These are phyloP conservation scores for Nicotiana rustica DNA, from an alignment of 305 asterid genomes.

Conservation along the genomic window DNA sequence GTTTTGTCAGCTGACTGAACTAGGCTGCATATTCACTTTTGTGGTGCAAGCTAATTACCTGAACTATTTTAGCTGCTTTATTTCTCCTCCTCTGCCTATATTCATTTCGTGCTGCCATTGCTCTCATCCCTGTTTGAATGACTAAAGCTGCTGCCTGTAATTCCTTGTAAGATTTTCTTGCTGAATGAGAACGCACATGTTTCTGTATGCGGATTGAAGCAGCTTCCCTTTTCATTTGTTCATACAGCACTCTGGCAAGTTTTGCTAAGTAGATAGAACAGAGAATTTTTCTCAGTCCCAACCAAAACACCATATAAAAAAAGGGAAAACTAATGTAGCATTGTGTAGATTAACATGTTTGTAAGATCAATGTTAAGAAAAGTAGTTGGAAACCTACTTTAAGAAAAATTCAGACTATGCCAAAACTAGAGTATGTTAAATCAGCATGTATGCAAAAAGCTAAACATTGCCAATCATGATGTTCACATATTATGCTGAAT, in stretches of 20 bases:
- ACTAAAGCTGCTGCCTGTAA: constrained; percentile 70
- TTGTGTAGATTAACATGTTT: constrained; percentile 15
- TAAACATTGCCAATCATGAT: not conserved
- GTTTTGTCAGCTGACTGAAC: constrained; percentile 23
- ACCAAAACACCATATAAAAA: constrained; percentile 13
- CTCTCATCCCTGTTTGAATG: constrained; percentile 85
- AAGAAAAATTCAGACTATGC: not conserved
- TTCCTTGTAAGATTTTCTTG: constrained; percentile 69
- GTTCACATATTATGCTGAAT: not conserved
- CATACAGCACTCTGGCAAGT: constrained; percentile 78
- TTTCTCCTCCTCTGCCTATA: constrained; percentile 73
- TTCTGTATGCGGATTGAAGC: constrained; percentile 92
- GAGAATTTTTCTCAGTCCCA: constrained; percentile 4
- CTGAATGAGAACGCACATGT: constrained; percentile 72
- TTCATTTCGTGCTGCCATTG: constrained; percentile 89
- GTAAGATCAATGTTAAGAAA: constrained; percentile 25
- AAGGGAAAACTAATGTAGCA: constrained; percentile 27
- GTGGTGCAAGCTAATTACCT: constrained; percentile 54
- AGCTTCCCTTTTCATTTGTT: constrained; percentile 81
- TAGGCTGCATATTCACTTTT: constrained; percentile 21
- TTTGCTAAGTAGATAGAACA: constrained; percentile 59
- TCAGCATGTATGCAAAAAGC: constrained; percentile 26
- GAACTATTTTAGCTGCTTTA: constrained; percentile 81
- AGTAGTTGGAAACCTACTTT: constrained; percentile 16
- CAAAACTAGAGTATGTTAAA: constrained; percentile 30